Conservation (phyloP, 257 asterid genomes). For the Forsythia viridissima region DNA sequence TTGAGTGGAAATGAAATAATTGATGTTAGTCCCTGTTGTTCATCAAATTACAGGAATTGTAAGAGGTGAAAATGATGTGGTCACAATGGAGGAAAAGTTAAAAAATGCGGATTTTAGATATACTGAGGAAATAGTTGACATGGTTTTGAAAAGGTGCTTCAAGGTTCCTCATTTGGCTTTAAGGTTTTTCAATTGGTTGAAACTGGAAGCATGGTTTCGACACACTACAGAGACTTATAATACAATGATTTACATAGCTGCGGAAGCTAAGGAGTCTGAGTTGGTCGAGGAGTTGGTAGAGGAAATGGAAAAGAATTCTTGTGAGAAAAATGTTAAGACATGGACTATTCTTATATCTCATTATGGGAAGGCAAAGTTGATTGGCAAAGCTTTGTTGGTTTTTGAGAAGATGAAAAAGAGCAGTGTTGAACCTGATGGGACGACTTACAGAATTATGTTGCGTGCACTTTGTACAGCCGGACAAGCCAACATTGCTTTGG, state of each 20-base stretch:
- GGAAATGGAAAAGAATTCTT: slow-evolving; percentile 59
- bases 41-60: slow-evolving; percentile 65
- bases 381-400: slow-evolving; percentile 57
- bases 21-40: slow-evolving; percentile 66
- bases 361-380: slow-evolving; percentile 57
- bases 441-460: slow-evolving; percentile 54
- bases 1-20: slow-evolving; percentile 25
- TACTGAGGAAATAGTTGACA: slow-evolving; percentile 61
- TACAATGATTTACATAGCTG: slow-evolving; percentile 63
- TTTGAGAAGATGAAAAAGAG: slow-evolving; percentile 75
- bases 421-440: slow-evolving; percentile 57
- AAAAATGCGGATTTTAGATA: slow-evolving; percentile 42
- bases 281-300: slow-evolving; percentile 59
- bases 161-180: slow-evolving; percentile 75
- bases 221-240: slow-evolving; percentile 57
- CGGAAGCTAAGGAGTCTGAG: slow-evolving; percentile 51
- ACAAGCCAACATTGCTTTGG: slow-evolving; percentile 65
- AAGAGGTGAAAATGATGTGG: slow-evolving; percentile 39
- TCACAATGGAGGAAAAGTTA: slow-evolving; percentile 66
- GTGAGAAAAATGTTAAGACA: slow-evolving; percentile 61
- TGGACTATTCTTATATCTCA: slow-evolving; percentile 68
- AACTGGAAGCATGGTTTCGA: slow-evolving; percentile 43
- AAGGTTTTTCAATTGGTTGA: slow-evolving; percentile 78
- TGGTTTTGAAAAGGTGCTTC: slow-evolving; percentile 82
- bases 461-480: slow-evolving; percentile 53